Evolutionary conservation across 306 rosid genomes (phyloP), one percentile per base, ranked within the genome.

Genomic region (Sesbania bispinosa): DNA sequence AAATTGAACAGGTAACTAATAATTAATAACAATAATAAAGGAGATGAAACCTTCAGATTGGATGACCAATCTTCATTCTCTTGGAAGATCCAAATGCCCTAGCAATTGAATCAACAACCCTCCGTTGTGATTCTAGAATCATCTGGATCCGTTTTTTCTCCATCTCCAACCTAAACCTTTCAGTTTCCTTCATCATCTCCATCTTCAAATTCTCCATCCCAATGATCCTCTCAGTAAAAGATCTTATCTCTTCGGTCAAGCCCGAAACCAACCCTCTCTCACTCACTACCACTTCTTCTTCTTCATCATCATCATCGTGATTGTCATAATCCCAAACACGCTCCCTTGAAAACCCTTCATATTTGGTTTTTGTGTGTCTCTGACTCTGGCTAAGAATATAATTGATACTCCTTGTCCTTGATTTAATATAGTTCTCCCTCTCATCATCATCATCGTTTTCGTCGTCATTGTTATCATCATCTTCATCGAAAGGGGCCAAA

Each of bases 181-280:
- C 88, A 5, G 90, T 86, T 43, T 91, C 99, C 84, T 80, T 89
- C 88, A 88, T 81, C 76, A 89, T 83, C 84, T 88, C 77, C 91
- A 94, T 83, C 80, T 88, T 90, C 96, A 30, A 76, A 66, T 69
- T 89, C 90, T 94, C 94, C 87, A 94, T 35, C 43, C 91, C 91
- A 3, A 82, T 52, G 7, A 91, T 54, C 64, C 86, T 79, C 50
- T 83, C 83, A 0, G 91, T 85, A 30, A 94, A 89, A 11, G 35
- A 77, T 75, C 68, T 87, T 2, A 94, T 84, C 78, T 88, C 98
- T 55, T 69, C 80, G 4, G 88, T 86, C 54, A 94, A 57, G 53
- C 70, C 87, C 18, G 33, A 78, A 35, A 77, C 67, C 78, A 80
- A 29, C 35, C 63, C 86, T 45, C 35, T 53, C 36, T 55, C 77